phyloP scores from a whole-genome alignment of 768 basidiomycete genomes.

The Chalciporus piperatus region DNA sequence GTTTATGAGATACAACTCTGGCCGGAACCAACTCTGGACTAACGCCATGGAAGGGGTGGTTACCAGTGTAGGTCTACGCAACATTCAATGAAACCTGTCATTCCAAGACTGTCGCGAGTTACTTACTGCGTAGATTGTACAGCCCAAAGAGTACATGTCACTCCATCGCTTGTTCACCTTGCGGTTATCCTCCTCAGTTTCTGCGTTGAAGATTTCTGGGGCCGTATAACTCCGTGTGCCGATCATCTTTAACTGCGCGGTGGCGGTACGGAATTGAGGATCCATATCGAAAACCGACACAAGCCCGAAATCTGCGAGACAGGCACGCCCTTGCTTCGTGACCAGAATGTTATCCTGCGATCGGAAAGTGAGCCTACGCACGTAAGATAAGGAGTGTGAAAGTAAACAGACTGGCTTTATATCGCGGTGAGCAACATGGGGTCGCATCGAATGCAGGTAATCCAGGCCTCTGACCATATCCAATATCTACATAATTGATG shows the following conservation, averaged over 20 bases:
- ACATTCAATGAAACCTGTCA: too few species aligned
- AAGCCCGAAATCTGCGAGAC: conserved; percentile 51
- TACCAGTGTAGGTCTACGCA: background rate
- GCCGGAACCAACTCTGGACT: rapidly evolving
- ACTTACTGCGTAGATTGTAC: conserved; percentile 34
- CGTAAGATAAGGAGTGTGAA: background rate
- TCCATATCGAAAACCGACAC: conserved; percentile 16
- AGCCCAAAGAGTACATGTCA: conserved; percentile 43
- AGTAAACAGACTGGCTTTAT: conserved; percentile 29
- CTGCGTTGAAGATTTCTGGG: conserved; percentile 23
- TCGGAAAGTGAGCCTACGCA: conserved; percentile 8
- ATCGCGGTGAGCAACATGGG: conserved; percentile 35
- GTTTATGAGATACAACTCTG: background rate
- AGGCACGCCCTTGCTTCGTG: conserved; percentile 31
- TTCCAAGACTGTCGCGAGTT: too few species aligned
- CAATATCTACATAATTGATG: conserved; percentile 31
- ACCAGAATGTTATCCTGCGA: conserved; percentile 40
- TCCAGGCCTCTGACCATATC: conserved; percentile 41
- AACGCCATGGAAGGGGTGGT: conserved; percentile 7
- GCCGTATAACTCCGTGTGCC: conserved; percentile 26
- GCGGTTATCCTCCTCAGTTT: too few species aligned
- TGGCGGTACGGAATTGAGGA: conserved; percentile 10
- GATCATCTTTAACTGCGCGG: too few species aligned
- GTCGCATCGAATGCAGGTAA: conserved; percentile 41
- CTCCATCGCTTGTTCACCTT: conserved; percentile 26